These are phyloP conservation scores for Dactylorhiza incarnata DNA, from an alignment of 106 monocot species.

Conservation along the genomic window DNA sequence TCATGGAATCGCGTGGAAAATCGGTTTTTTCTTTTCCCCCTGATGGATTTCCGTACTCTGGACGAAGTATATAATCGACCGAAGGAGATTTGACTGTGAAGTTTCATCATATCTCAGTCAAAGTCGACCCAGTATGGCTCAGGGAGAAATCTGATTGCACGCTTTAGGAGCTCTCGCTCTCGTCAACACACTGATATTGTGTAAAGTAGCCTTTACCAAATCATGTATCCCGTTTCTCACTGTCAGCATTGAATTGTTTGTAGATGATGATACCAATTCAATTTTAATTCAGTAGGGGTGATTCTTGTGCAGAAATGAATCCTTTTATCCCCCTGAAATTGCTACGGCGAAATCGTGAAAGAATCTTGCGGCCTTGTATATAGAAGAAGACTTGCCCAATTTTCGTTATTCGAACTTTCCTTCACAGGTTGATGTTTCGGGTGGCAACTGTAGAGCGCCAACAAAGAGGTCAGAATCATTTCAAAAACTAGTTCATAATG, in stretches of 20 bases:
- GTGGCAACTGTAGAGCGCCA: background rate
- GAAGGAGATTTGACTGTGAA: constrained; percentile 18
- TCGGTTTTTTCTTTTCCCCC: background rate
- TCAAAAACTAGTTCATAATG: too few relatives aligned
- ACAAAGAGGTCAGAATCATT: too few relatives aligned
- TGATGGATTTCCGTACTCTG: constrained; percentile 17
- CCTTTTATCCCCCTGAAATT: background rate
- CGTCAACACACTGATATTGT: background rate
- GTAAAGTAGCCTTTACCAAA: background rate
- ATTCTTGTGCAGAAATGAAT: background rate
- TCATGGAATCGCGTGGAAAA: constrained; percentile 21
- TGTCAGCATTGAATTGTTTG: background rate
- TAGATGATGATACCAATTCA: background rate
- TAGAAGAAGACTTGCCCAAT: background rate
- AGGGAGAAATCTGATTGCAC: background rate
- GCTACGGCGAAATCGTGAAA: background rate
- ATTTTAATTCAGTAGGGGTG: background rate
- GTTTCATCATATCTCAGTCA: background rate
- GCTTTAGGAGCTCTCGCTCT: background rate
- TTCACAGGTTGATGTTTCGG: background rate
- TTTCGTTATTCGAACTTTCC: background rate
- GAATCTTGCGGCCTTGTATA: background rate
- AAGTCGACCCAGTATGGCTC: background rate
- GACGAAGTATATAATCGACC: constrained; percentile 13
- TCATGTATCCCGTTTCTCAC: background rate